Conservation (phyloP, 192 early-diverging fungal genomes). For the Gryganskiella cystojenkinii region DNA sequence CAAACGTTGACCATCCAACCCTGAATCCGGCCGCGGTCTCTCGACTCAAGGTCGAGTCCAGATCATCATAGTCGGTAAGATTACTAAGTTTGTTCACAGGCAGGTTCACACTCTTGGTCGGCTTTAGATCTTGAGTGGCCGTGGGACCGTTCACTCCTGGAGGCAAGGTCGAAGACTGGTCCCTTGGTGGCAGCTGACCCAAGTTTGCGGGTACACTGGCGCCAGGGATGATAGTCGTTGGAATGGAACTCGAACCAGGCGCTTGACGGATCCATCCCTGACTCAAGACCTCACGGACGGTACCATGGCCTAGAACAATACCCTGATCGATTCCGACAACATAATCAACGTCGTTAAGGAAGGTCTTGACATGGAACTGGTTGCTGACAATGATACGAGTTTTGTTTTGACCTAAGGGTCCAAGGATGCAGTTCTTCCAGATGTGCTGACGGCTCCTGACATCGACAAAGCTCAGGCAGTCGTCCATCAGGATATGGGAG, state of each 20-base stretch:
- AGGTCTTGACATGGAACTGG: conserved; percentile 51
- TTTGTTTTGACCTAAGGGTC: conserved; percentile 35
- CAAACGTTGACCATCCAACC: conserved; percentile 39
- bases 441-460: conserved; percentile 53
- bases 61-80: conserved; percentile 45
- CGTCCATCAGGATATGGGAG: conserved; percentile 80
- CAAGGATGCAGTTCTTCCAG: conserved; percentile 48
- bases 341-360: conserved; percentile 44
- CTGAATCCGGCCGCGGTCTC: conserved; percentile 48
- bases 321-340: conserved; percentile 50
- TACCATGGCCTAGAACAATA: conserved; percentile 32
- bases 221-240: conserved; percentile 44
- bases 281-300: conserved; percentile 38
- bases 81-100: conserved; percentile 49
- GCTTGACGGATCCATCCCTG: conserved; percentile 53
- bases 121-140: conserved; percentile 27
- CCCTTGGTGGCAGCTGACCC: conserved; percentile 21
- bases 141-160: neutral
- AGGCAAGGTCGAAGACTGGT: conserved; percentile 5
- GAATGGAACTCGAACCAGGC: conserved; percentile 34
- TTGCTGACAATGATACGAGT: conserved; percentile 42
- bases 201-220: conserved; percentile 45
- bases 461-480: conserved; percentile 92
- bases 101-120: conserved; percentile 35
- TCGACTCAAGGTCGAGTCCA: conserved; percentile 47